These are phyloP conservation scores for Aphanomyces invadans DNA, from an alignment of 352 stramenopile species.

Conservation along the genomic window DNA sequence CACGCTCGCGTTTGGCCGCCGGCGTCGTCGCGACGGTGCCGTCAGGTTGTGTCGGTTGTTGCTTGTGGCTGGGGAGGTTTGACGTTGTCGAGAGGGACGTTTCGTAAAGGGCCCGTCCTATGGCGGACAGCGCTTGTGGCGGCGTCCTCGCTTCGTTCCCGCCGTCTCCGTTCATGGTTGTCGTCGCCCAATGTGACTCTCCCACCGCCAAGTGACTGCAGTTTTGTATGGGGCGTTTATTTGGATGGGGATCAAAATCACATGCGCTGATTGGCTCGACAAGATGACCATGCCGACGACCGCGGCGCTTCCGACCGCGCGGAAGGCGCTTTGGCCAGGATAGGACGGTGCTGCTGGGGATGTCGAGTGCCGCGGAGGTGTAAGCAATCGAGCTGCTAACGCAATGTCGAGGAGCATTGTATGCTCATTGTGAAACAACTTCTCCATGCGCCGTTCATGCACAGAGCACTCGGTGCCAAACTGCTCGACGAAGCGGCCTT, in stretches of 20 bases:
- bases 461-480: too few relatives aligned
- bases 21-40: neutral
- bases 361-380: too few relatives aligned
- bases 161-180: neutral
- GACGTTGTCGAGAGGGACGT: conserved; percentile 50
- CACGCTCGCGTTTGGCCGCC: conserved; percentile 62
- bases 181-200: conserved; percentile 1
- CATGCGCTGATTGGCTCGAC: neutral
- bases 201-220: neutral
- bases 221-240: neutral
- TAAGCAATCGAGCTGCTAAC: too few relatives aligned
- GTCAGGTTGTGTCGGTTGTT: conserved; percentile 20
- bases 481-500: too few relatives aligned
- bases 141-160: neutral
- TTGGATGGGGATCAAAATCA: neutral
- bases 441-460: too few relatives aligned
- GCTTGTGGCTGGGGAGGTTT: conserved; percentile 24
- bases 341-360: too few relatives aligned
- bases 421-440: too few relatives aligned
- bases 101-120: conserved; percentile 68
- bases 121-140: conserved; percentile 51
- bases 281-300: too few relatives aligned
- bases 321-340: too few relatives aligned
- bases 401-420: too few relatives aligned
- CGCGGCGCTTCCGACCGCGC: too few relatives aligned